These are phyloP conservation scores for Coniochaeta prunicola DNA, from an alignment of 2,329 filamentous ascomycete species.

Conservation along the genomic window DNA sequence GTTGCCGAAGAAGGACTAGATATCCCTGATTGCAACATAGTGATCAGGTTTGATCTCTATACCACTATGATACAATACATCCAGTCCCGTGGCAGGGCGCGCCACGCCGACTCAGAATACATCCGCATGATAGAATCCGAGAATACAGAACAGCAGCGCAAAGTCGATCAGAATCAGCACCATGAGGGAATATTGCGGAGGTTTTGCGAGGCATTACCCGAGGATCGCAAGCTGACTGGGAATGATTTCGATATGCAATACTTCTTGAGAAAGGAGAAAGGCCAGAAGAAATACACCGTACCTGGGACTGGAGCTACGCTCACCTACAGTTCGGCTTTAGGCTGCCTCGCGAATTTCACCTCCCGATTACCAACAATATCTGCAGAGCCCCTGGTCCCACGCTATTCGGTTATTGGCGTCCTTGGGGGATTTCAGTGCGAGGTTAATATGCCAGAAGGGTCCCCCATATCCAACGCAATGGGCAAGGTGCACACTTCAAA, in stretches of 20 bases:
- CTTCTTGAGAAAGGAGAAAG: conserved; percentile 42
- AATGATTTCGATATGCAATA: conserved; percentile 49
- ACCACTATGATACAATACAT: conserved; percentile 90
- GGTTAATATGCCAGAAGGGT: conserved; percentile 67
- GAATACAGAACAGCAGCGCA: conserved; percentile 53
- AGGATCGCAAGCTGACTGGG: conserved; percentile 62
- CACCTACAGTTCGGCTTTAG: conserved; percentile 67
- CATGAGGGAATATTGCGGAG: conserved; percentile 59
- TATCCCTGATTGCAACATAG: conserved; percentile 59
- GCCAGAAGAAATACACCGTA: conserved; percentile 51
- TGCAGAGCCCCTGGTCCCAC: conserved; percentile 28
- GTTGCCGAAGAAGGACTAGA: conserved; percentile 63
- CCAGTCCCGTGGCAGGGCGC: conserved; percentile 82
- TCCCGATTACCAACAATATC: conserved; percentile 51
- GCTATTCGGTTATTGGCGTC: conserved; percentile 55
- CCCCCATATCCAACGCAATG: conserved; percentile 59
- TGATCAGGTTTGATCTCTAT: conserved; percentile 79
- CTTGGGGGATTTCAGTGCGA: conserved; percentile 65
- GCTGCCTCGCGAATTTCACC: conserved; percentile 66
- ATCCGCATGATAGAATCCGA: conserved; percentile 73
- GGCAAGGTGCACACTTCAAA: conserved; percentile 64
- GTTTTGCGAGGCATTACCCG: conserved; percentile 70
- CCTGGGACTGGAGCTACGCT: conserved; percentile 66
- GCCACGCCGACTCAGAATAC: conserved; percentile 71
- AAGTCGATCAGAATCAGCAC: conserved; percentile 51